Conservation (phyloP, 2,329 filamentous ascomycete genomes). For the Exophiala alcalophila region DNA sequence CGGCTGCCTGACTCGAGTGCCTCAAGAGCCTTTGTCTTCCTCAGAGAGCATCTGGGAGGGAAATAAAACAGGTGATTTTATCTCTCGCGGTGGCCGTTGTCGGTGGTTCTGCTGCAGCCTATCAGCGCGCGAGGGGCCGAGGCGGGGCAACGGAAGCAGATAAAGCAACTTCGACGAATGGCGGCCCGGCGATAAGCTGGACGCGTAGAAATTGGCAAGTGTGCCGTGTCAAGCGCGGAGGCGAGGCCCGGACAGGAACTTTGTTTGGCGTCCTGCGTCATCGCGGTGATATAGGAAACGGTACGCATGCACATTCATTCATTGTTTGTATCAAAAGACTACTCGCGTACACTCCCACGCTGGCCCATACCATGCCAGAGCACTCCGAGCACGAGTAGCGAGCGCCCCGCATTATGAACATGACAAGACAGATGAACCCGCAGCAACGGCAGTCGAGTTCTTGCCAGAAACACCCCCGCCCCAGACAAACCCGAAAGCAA, state of each 20-base stretch:
- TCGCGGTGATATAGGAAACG: too few relatives aligned
- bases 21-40: too few relatives aligned
- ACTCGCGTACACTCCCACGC: too few relatives aligned
- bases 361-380: too few relatives aligned
- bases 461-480: constrained; percentile 1
- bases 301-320: too few relatives aligned
- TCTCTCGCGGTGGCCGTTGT: constrained; percentile 7
- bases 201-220: too few relatives aligned
- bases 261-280: constrained; percentile 13
- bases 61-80: too few relatives aligned
- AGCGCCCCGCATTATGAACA: constrained; percentile 21
- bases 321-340: too few relatives aligned
- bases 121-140: constrained; percentile 18
- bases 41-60: too few relatives aligned
- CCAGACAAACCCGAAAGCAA: constrained; percentile 5
- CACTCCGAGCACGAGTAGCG: too few relatives aligned
- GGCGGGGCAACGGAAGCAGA: constrained; percentile 23
- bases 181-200: too few relatives aligned
- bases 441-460: constrained; percentile 5
- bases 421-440: constrained; percentile 7
- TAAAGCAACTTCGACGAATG: too few relatives aligned
- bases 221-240: constrained; percentile 3
- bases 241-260: constrained; percentile 11
- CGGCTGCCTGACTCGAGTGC: neutral
- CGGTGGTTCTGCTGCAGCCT: constrained; percentile 8